Conservation (phyloP, 495 filamentous ascomycete genomes). For the Rhypophila decipiens region DNA sequence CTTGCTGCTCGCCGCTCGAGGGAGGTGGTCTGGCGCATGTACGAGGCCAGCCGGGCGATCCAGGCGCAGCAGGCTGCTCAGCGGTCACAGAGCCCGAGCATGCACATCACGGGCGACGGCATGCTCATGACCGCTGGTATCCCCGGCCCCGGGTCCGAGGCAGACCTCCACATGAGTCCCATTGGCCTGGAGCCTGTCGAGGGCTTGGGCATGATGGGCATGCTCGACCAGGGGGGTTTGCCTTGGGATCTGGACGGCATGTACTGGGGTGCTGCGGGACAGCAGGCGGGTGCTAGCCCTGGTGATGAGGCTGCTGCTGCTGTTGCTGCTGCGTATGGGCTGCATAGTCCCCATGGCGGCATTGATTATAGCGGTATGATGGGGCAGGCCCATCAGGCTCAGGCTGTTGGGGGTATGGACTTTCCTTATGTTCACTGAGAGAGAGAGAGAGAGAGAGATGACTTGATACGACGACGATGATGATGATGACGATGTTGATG, state of each 20-base stretch:
- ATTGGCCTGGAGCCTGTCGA: constrained; percentile 46
- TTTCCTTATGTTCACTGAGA: constrained; percentile 17
- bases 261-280: constrained; percentile 38
- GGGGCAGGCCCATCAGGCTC: constrained; percentile 11
- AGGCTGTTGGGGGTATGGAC: constrained; percentile 13
- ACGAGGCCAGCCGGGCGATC: constrained; percentile 50
- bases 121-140: constrained; percentile 29
- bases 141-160: constrained; percentile 11
- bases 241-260: constrained; percentile 54
- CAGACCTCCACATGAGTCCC: constrained; percentile 40
- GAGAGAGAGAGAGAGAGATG: neutral
- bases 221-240: constrained; percentile 47
- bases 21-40: constrained; percentile 64
- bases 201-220: constrained; percentile 45
- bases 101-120: constrained; percentile 30
- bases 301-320: constrained; percentile 9
- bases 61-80: constrained; percentile 30
- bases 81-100: constrained; percentile 20
- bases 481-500: too few species aligned
- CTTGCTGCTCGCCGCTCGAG: constrained; percentile 62
- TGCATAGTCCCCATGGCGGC: constrained; percentile 5
- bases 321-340: constrained; percentile 18
- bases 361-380: constrained; percentile 18
- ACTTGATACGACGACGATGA: neutral
- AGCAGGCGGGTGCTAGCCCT: constrained; percentile 13